These are phyloP conservation scores for Amanita subjunquillea DNA, from an alignment of 768 basidiomycete genomes.

Conservation along the genomic window DNA sequence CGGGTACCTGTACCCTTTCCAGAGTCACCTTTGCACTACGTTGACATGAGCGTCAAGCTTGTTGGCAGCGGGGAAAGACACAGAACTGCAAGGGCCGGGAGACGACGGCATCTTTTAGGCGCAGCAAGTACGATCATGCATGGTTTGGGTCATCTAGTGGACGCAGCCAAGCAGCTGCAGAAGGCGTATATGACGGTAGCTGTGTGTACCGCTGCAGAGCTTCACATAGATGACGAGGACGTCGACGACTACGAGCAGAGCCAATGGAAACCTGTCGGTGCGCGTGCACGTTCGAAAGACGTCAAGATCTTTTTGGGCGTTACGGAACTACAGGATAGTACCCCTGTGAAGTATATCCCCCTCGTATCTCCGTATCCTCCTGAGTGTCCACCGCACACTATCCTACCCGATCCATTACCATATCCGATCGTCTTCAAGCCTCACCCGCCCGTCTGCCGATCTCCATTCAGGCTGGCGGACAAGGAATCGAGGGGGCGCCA, in stretches of 20 bases:
- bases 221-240: slow-evolving; percentile 17
- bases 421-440: slow-evolving; percentile 18
- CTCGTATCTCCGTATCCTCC: slow-evolving; percentile 20
- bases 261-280: slow-evolving; percentile 23
- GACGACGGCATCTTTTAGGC: not conserved
- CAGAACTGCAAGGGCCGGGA: not conserved
- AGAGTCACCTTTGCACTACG: not conserved
- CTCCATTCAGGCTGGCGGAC: not conserved
- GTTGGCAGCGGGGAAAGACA: not conserved
- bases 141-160: slow-evolving; percentile 15
- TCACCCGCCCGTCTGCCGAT: slow-evolving; percentile 1
- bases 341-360: slow-evolving; percentile 28
- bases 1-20: not conserved
- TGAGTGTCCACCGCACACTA: slow-evolving; percentile 14
- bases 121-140: not conserved
- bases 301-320: slow-evolving; percentile 30
- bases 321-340: slow-evolving; percentile 4
- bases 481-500: not conserved
- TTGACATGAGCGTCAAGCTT: not conserved
- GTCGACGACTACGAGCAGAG: not conserved
- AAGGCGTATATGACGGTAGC: slow-evolving; percentile 46
- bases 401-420: slow-evolving; percentile 22
- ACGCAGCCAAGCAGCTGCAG: slow-evolving; percentile 47
- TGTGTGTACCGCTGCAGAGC: slow-evolving; percentile 28
- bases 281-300: slow-evolving; percentile 31